A percentile compares a stretch with the other conserved stretches of the same genome.
phyloP scores from a whole-genome alignment of 1,139 yeast species.

The Torulaspora globosa region DNA sequence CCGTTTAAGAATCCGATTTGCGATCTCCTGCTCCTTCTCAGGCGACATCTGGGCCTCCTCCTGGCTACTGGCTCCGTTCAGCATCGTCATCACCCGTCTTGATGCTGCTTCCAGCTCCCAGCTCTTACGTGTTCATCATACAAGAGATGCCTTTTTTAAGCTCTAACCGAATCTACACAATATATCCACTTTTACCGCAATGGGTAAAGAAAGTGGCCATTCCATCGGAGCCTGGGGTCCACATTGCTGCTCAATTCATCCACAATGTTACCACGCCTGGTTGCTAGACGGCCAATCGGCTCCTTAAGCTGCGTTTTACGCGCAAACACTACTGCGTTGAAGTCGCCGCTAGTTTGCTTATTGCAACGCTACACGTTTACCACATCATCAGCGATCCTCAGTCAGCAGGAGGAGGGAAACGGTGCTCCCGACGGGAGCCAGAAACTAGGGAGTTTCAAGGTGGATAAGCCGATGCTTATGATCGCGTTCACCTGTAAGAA shows the following conservation, averaged over 20 bases:
- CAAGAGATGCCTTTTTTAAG: conserved; percentile 7
- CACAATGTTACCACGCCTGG: conserved; percentile 2
- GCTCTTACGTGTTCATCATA: conserved; percentile 9
- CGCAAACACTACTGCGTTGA: background rate
- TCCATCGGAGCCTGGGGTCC: background rate
- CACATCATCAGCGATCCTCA: background rate
- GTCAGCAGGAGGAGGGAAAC: conserved; percentile 1
- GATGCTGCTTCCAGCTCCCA: background rate
- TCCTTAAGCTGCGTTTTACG: background rate
- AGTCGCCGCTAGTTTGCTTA: background rate
- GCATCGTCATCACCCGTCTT: conserved; percentile 6
- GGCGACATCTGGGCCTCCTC: conserved; percentile 19
- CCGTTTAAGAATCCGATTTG: conserved; percentile 33
- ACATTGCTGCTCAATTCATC: background rate
- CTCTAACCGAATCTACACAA: background rate
- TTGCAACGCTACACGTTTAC: conserved; percentile 2
- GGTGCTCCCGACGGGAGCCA: conserved; percentile 2
- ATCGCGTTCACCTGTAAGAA: conserved; percentile 90
- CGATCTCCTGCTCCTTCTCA: conserved; percentile 34
- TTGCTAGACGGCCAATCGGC: background rate
- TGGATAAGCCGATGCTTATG: conserved; percentile 72
- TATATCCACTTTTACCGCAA: conserved; percentile 5
- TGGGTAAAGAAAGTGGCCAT: conserved; percentile 4
- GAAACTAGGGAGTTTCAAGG: conserved; percentile 33
- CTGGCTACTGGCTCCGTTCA: background rate